Conservation (phyloP, 331 rosid genomes). For the Quercus lobata region DNA sequence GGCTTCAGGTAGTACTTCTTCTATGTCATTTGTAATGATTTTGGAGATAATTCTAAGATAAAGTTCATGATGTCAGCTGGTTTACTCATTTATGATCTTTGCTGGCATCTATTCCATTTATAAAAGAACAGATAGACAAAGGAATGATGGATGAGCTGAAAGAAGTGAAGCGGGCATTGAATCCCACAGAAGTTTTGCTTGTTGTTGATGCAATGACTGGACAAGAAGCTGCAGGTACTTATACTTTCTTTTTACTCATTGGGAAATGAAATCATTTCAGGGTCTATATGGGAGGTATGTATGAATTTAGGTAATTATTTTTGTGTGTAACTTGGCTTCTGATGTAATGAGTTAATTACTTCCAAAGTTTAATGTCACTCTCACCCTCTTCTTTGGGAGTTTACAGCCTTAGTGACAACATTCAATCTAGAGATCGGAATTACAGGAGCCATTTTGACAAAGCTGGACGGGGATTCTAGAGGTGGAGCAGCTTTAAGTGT, state of each 20-base stretch:
- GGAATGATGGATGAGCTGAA: constrained; percentile 97
- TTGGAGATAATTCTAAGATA: background rate
- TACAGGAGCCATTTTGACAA: constrained; percentile 97
- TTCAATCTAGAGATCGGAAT: constrained; percentile 98
- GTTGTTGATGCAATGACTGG: constrained; percentile 99
- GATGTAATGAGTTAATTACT: constrained; percentile 2
- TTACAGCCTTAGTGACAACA: constrained; percentile 85
- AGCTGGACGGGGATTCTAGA: constrained; percentile 99
- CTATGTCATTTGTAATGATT: constrained; percentile 2
- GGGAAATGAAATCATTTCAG: background rate
- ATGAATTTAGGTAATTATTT: background rate
- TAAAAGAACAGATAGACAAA: constrained; percentile 75
- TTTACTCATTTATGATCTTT: constrained; percentile 14
- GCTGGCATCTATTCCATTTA: constrained; percentile 8
- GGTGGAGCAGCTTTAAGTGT: constrained; percentile 99
- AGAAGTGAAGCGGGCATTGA: constrained; percentile 74
- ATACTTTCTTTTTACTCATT: constrained; percentile 13
- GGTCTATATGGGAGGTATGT: background rate
- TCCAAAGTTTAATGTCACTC: constrained; percentile 18
- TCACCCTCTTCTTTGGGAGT: constrained; percentile 18
- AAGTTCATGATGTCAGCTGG: background rate
- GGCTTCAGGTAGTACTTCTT: constrained; percentile 79
- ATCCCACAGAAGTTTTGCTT: constrained; percentile 88
- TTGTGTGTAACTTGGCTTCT: background rate
- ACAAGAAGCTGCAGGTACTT: constrained; percentile 97